phyloP scores from a whole-genome alignment of 2,329 filamentous ascomycete genomes.

The Ceratocystis destructans region DNA sequence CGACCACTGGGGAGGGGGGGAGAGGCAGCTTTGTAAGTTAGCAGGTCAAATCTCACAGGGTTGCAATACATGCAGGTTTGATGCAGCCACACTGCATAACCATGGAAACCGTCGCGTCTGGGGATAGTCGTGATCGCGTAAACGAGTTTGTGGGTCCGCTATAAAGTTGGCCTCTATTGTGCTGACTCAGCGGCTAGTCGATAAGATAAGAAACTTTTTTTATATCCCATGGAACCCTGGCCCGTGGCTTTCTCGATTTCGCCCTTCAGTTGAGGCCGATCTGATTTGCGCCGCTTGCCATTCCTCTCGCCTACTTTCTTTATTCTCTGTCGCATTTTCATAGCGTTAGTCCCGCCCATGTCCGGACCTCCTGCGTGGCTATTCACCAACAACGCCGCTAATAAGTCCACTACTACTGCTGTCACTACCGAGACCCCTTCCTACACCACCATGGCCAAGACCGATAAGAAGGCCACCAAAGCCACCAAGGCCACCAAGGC shows the following conservation, averaged over 20 bases:
- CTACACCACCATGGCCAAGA: conserved; percentile 25
- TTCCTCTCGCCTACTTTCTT: background rate
- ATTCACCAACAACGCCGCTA: conserved; percentile 30
- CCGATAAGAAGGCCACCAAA: conserved; percentile 25
- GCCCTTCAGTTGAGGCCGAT: background rate
- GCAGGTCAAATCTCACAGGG: background rate
- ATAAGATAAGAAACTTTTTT: conserved; percentile 9
- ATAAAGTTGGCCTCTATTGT: background rate
- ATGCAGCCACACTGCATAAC: conserved; percentile 1
- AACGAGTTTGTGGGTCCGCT: background rate
- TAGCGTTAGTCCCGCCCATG: conserved; percentile 5
- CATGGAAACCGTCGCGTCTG: background rate
- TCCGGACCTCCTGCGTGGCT: conserved; percentile 30
- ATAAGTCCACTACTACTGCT: conserved; percentile 20
- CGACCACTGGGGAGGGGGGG: background rate
- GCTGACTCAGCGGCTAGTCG: background rate
- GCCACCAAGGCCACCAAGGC: background rate
- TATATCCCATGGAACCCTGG: background rate
- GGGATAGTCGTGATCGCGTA: background rate
- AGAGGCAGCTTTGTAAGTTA: background rate
- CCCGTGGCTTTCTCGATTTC: background rate
- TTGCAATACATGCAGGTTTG: background rate
- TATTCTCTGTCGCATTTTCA: background rate
- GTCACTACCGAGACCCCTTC: conserved; percentile 18
- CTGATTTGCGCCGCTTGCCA: conserved; percentile 2